Base-by-base conservation (phyloP, 352 stramenopile genomes). In the Globisporangium irregulare region DNA sequence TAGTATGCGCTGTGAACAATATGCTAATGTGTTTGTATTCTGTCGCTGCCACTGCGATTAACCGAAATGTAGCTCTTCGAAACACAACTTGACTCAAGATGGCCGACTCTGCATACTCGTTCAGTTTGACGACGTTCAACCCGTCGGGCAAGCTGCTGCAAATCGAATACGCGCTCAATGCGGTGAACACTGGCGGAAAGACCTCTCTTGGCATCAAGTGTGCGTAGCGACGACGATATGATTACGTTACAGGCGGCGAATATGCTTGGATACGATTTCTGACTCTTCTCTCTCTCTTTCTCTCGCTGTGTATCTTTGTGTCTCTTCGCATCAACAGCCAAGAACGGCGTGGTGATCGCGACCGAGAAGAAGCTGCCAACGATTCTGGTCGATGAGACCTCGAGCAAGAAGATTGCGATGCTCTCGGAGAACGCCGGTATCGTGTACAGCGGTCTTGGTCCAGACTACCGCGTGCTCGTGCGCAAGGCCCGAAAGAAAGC, bases 121-220 rank as follows among this genome's bases (percentile, higher is more conserved):
- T 99, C 86, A 99, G 96, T 78, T 86, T 99, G 62, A 99, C 98
- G 72, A 99, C 98, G 66, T 99, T 99, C 86, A 99, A 97, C 77
- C 91, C 96, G 68, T 99, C 96, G 41, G 98, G 98, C 57, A 99
- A 99, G 86, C 88, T 99, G 57, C 88, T 99, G 57, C 98, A 99
- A 87, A 99, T 99, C 73, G 98, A 99, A 81, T 99, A 99, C 73
- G 98, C 98, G 32, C 86, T 99, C 2, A 99, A 98, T 69, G 97
- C 97, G 8, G 97, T 99, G n/a, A 94, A 97, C 74, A 92, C 91
- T 64, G 95, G 98, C 72, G 98, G 98, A 29, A 97, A 98, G 68
- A 98, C 97, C 25, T 98, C 97, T 51, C 79, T 99, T 22, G 98
- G 98, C 72, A 99, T 99, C 76, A 92, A 93, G 62, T 93, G 86